Conservation (phyloP, 768 basidiomycete genomes). For the Collybia sp. region DNA sequence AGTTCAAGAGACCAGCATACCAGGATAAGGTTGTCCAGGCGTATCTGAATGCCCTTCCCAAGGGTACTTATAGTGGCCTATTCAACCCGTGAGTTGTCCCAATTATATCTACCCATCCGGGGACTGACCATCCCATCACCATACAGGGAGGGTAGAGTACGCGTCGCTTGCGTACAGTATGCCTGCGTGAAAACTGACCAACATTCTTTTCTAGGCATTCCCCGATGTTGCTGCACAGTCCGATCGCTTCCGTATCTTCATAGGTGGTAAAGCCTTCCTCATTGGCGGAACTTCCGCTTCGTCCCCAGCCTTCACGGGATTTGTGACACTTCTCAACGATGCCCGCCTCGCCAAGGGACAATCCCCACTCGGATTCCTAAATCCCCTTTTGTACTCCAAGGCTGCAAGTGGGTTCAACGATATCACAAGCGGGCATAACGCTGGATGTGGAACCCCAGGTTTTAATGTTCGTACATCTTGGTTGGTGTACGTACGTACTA, state of each 20-base stretch:
- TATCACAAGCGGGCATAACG: constrained; percentile 51
- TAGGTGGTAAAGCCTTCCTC: constrained; percentile 27
- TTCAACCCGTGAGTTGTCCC: constrained; percentile 47
- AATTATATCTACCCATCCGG: background rate
- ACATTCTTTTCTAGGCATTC: constrained; percentile 31
- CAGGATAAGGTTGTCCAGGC: constrained; percentile 39
- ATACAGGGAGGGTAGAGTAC: constrained; percentile 46
- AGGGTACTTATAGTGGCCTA: constrained; percentile 49
- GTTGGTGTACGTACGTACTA: constrained; percentile 1
- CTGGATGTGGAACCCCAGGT: constrained; percentile 58
- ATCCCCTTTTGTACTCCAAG: constrained; percentile 53
- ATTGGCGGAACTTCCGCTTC: constrained; percentile 65
- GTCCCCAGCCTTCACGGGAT: constrained; percentile 57
- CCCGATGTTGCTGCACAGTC: constrained; percentile 69
- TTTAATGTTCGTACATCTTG: constrained; percentile 47
- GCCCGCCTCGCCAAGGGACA: constrained; percentile 40
- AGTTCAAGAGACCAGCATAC: constrained; percentile 54
- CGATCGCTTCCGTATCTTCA: constrained; percentile 41
- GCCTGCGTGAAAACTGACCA: background rate
- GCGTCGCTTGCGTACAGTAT: constrained; percentile 9
- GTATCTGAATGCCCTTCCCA: constrained; percentile 41
- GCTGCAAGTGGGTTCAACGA: constrained; percentile 45
- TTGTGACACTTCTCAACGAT: constrained; percentile 65
- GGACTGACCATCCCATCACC: background rate
- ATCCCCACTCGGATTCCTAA: constrained; percentile 58